These are phyloP conservation scores for Dryadomyces quercivorus DNA, from an alignment of 2,329 filamentous ascomycete genomes.

Conservation along the genomic window DNA sequence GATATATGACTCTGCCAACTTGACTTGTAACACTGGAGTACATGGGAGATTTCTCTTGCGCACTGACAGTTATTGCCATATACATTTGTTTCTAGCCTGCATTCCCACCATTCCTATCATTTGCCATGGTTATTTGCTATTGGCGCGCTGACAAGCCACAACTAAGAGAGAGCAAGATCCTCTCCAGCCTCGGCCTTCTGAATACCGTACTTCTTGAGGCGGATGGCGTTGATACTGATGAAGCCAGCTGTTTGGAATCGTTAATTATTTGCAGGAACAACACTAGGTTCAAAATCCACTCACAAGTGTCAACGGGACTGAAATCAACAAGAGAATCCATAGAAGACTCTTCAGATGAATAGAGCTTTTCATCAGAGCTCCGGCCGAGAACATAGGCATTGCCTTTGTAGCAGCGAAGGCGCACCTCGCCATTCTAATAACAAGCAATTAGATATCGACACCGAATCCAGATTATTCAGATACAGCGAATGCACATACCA, in stretches of 20 bases:
- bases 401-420: slow-evolving; percentile 27
- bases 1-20: too few species aligned
- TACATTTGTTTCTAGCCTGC: not conserved
- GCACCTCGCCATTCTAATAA: slow-evolving; percentile 23
- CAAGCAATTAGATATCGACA: not conserved
- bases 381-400: slow-evolving; percentile 32
- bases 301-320: slow-evolving; percentile 25
- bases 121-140: too few species aligned
- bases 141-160: too few species aligned
- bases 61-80: not conserved
- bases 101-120: not conserved
- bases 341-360: slow-evolving; percentile 33
- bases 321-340: slow-evolving; percentile 38
- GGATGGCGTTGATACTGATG: slow-evolving; percentile 58
- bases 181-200: slow-evolving; percentile 26
- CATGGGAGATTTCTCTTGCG: too few species aligned
- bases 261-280: not conserved
- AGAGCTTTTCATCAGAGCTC: slow-evolving; percentile 35
- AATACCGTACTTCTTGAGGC: slow-evolving; percentile 43
- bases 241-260: slow-evolving; percentile 28
- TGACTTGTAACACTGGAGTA: too few species aligned
- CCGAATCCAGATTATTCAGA: too few species aligned
- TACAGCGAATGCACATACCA: slow-evolving; percentile 11
- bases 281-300: not conserved
- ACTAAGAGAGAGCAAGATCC: slow-evolving; percentile 12